These are phyloP conservation scores for Zygotorulaspora danielsina DNA, from an alignment of 805 yeast species.

Conservation along the genomic window DNA sequence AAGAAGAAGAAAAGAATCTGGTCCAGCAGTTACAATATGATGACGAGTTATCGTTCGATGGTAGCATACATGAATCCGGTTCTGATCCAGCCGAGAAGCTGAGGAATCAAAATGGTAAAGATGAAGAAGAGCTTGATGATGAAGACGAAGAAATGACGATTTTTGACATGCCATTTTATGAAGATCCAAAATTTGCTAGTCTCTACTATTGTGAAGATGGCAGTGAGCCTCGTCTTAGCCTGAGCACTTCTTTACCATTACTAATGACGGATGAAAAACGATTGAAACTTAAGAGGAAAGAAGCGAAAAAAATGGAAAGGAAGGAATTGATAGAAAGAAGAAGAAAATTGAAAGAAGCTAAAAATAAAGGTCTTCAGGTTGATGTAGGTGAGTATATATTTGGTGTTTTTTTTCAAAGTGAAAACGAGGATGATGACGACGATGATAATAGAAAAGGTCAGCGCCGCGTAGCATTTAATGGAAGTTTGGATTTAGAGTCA, in stretches of 20 bases:
- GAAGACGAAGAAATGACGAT: constrained; percentile 35
- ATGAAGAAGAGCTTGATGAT: constrained; percentile 31
- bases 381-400: constrained; percentile 37
- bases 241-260: constrained; percentile 35
- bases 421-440: constrained; percentile 20
- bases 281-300: constrained; percentile 25
- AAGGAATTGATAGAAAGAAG: constrained; percentile 31
- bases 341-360: constrained; percentile 22
- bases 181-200: constrained; percentile 38
- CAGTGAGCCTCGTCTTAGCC: constrained; percentile 32
- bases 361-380: constrained; percentile 37
- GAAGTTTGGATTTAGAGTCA: constrained; percentile 20
- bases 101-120: constrained; percentile 18
- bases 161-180: constrained; percentile 41
- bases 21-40: constrained; percentile 31
- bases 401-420: constrained; percentile 34
- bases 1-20: constrained; percentile 33
- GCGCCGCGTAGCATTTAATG: constrained; percentile 6
- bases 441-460: constrained; percentile 1
- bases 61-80: constrained; percentile 33
- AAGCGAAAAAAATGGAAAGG: constrained; percentile 29
- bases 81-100: constrained; percentile 30
- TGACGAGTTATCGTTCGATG: constrained; percentile 33
- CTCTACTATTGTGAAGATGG: constrained; percentile 33
- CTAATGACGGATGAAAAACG: constrained; percentile 32